A percentile compares a stretch with the other conserved stretches of the same genome.
These are phyloP conservation scores for Stephania yunnanensis DNA, from an alignment of 164 flowering plant genomes.

Conservation along the genomic window DNA sequence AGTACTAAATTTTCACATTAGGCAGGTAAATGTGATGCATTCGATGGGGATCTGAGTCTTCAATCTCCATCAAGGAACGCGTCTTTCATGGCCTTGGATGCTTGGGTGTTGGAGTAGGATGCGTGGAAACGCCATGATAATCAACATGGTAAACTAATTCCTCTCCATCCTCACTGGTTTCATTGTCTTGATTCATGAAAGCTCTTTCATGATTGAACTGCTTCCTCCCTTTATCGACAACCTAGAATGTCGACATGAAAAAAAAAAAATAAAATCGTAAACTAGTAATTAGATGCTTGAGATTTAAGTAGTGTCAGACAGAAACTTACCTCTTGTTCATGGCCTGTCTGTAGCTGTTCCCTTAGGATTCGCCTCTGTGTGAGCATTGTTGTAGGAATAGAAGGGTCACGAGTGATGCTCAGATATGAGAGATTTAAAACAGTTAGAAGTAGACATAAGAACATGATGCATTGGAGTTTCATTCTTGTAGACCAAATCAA, in stretches of 20 bases:
- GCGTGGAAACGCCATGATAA: slow-evolving; percentile 67
- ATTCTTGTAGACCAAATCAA: slow-evolving; percentile 13
- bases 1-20: slow-evolving; percentile 4
- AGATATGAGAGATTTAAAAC: slow-evolving; percentile 17
- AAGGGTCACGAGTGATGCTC: slow-evolving; percentile 12
- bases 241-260: slow-evolving; percentile 24
- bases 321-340: slow-evolving; percentile 19
- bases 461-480: slow-evolving; percentile 23
- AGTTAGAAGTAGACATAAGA: slow-evolving; percentile 27
- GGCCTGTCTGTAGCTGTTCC: slow-evolving; percentile 1
- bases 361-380: slow-evolving; percentile 15
- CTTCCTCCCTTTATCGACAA: slow-evolving; percentile 7
- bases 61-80: not conserved
- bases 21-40: not conserved
- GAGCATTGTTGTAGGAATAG: slow-evolving; percentile 9
- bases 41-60: not conserved
- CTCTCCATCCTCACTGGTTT: slow-evolving; percentile 18
- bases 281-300: not conserved
- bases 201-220: slow-evolving; percentile 9
- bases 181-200: slow-evolving; percentile 2
- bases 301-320: not conserved
- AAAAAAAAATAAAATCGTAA: not conserved
- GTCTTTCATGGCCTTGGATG: slow-evolving; percentile 35
- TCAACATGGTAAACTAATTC: slow-evolving; percentile 51
- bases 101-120: slow-evolving; percentile 57